Conservation (phyloP, 1,284 basidiomycete species). For the Mycosarcoma maydis region DNA sequence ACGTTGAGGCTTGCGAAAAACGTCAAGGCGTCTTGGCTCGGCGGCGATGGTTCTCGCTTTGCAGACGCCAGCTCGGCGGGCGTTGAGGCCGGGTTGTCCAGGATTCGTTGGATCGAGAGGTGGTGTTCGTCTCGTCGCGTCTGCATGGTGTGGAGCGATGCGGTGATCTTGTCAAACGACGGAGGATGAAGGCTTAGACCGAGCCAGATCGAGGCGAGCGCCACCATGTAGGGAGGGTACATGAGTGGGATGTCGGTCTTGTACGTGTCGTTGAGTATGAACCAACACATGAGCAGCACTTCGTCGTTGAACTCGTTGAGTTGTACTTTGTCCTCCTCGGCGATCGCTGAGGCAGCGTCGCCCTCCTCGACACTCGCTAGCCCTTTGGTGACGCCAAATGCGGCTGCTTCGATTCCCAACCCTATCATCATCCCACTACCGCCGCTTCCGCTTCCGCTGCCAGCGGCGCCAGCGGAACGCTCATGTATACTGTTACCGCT, state of each 20-base stretch:
- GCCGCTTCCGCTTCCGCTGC: background rate
- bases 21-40: constrained; percentile 72
- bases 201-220: constrained; percentile 88
- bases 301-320: constrained; percentile 70
- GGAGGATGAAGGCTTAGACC: constrained; percentile 51
- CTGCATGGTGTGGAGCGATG: constrained; percentile 10
- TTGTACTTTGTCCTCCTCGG: constrained; percentile 5
- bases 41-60: constrained; percentile 58
- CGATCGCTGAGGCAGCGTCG: background rate
- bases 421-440: background rate
- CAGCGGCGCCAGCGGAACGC: background rate
- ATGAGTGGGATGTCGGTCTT: constrained; percentile 87
- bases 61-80: constrained; percentile 19
- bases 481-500: too few species aligned
- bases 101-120: constrained; percentile 46
- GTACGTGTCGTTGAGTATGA: constrained; percentile 95
- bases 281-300: constrained; percentile 72
- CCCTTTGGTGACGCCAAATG: constrained; percentile 18
- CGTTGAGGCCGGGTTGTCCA: constrained; percentile 2
- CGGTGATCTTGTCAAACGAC: constrained; percentile 22
- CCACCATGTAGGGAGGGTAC: constrained; percentile 92
- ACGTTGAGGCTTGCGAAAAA: constrained; percentile 89
- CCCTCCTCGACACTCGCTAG: constrained; percentile 4
- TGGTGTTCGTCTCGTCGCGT: constrained; percentile 53
- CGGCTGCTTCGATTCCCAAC: constrained; percentile 13